Conservation (phyloP, 1,284 basidiomycete genomes). For the Pisolithus thermaeus region DNA sequence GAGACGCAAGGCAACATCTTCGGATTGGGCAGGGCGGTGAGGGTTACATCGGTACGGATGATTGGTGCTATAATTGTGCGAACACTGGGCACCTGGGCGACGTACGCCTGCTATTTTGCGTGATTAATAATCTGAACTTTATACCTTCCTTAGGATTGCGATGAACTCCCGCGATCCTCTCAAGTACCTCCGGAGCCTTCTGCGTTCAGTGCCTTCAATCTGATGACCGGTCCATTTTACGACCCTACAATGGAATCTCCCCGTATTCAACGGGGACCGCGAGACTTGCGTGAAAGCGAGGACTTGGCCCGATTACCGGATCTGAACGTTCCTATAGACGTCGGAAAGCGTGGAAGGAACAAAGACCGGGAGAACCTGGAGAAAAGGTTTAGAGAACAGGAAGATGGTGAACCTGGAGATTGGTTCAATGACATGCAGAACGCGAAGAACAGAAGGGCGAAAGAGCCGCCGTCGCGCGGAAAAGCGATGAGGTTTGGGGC, state of each 20-base stretch:
- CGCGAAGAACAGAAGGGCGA: slow-evolving; percentile 20
- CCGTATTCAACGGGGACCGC: slow-evolving; percentile 11
- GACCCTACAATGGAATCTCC: slow-evolving; percentile 31
- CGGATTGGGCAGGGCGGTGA: slow-evolving; percentile 69
- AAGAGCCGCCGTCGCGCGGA: slow-evolving; percentile 11
- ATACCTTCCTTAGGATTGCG: slow-evolving; percentile 58
- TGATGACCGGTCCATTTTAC: slow-evolving; percentile 70
- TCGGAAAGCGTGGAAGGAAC: slow-evolving; percentile 56
- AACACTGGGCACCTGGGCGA: slow-evolving; percentile 79
- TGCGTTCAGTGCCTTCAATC: slow-evolving; percentile 71
- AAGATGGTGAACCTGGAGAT: slow-evolving; percentile 49
- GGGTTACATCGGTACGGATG: slow-evolving; percentile 63
- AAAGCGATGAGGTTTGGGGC: slow-evolving; percentile 38
- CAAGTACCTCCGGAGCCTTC: slow-evolving; percentile 56
- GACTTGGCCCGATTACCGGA: slow-evolving; percentile 26
- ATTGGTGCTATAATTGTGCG: slow-evolving; percentile 91
- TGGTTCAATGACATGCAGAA: slow-evolving; percentile 50
- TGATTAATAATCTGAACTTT: background rate
- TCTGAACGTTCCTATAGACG: slow-evolving; percentile 45
- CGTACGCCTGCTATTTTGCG: slow-evolving; percentile 42
- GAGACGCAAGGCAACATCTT: slow-evolving; percentile 44
- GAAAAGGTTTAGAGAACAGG: slow-evolving; percentile 40
- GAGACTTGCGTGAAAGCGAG: slow-evolving; percentile 12
- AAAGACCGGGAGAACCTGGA: slow-evolving; percentile 56
- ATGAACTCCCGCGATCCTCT: slow-evolving; percentile 41